Conservation (phyloP, 495 filamentous ascomycete genomes). For the Rhypophila decipiens region DNA sequence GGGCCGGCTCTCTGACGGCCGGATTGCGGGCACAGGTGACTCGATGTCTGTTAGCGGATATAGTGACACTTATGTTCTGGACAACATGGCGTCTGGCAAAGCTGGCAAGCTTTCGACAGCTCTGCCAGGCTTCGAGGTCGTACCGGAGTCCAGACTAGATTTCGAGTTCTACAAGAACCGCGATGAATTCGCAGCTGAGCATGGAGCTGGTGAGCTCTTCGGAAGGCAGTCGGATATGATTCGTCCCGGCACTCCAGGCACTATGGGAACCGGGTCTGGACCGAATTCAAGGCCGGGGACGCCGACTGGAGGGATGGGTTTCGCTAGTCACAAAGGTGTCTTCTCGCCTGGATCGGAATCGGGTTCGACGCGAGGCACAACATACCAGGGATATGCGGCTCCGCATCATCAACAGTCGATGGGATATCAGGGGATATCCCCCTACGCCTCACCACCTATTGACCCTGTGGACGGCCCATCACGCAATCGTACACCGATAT, state of each 20-base stretch:
- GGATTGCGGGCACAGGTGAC: constrained; percentile 44
- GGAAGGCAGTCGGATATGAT: constrained; percentile 60
- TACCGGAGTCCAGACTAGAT: constrained; percentile 83
- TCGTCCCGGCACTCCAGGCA: constrained; percentile 61
- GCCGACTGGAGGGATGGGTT: constrained; percentile 33
- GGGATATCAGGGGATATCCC: constrained; percentile 8
- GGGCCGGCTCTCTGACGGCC: constrained; percentile 61
- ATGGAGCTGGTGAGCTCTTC: constrained; percentile 71
- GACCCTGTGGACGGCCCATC: constrained; percentile 8
- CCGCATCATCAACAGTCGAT: constrained; percentile 10
- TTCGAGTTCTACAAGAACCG: constrained; percentile 88
- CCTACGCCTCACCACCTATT: constrained; percentile 9
- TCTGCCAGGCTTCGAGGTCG: constrained; percentile 71
- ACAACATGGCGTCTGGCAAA: constrained; percentile 68
- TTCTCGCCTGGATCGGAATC: constrained; percentile 15
- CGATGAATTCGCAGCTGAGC: constrained; percentile 79
- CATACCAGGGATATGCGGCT: constrained; percentile 13
- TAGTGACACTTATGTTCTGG: constrained; percentile 65
- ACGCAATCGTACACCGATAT: constrained; percentile 32
- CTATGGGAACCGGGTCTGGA: constrained; percentile 33
- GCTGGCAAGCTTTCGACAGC: constrained; percentile 59
- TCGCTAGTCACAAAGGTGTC: constrained; percentile 10
- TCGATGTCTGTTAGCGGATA: constrained; percentile 55
- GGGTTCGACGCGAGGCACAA: constrained; percentile 6
- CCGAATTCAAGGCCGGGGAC: constrained; percentile 34